Base-by-base conservation (phyloP, 1,284 basidiomycete species). In the Exobasidium cylindrosporum region DNA sequence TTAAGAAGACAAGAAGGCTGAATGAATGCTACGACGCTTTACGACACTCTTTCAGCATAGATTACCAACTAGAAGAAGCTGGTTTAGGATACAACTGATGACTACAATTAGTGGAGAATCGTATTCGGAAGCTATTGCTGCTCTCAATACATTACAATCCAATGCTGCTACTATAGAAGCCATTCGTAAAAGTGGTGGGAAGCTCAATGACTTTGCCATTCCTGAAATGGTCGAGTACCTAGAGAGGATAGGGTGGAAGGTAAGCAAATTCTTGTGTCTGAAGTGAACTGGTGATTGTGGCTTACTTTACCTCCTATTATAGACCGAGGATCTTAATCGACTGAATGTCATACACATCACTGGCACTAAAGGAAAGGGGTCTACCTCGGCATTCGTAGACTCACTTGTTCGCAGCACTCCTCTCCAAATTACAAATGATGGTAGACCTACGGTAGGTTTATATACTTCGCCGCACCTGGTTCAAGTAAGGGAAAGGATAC, bases 361-460 rank as follows among this genome's bases (percentile, higher is more conserved):
- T 13, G 96, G 96, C 1, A 99, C 96, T 3, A 99, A 99, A 82
- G 96, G 96, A 50, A 99, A 99, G 80, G 96, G 96, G 2, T 97
- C 93, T 2, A 96, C 96, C 0, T 92, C 90, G 62, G 95, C 96
- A 1, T 98, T 98, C 73, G 77, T 76, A 43, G 77, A 77, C 40
- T 75, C 77, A 17, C 63, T 83, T 17, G 58, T 79, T 1, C 70
- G 66, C 71, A 67, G 0, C 11, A 57, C 2, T 68, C 70, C 23
- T 64, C 21, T 47, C 23, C n/a, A 28, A 50, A 24, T 24, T 23
- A 4, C 17, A 28, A 13, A 50, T 24, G 47, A 50, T 50, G 26
- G 26, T 24, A 23, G n/a, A 5, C 47, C 47, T 13, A 50, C n/a
- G 26, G 66, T 78, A 17, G 95, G 95, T 6, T 83, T 99, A 5